phyloP scores from a whole-genome alignment of 2,329 filamentous ascomycete species.

The Pseudogymnoascus sp. region DNA sequence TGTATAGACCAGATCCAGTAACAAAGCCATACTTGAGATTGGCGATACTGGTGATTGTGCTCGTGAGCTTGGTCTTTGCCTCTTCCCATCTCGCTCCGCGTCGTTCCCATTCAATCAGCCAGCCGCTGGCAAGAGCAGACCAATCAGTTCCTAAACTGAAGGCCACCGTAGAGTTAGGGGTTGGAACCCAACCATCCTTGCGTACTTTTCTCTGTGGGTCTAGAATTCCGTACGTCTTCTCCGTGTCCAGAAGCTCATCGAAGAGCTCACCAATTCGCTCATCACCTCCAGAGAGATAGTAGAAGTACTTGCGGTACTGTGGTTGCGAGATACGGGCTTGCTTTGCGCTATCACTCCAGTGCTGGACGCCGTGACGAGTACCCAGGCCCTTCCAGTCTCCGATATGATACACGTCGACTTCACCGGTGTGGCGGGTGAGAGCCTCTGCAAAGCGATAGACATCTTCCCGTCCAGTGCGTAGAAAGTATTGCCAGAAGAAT shows the following conservation, averaged over 20 bases:
- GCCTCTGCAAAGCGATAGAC: conserved; percentile 53
- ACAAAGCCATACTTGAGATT: conserved; percentile 51
- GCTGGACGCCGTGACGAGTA: conserved; percentile 55
- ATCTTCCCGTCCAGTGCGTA: conserved; percentile 49
- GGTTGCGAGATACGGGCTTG: conserved; percentile 54
- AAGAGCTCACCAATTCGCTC: conserved; percentile 21
- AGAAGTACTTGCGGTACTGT: conserved; percentile 48
- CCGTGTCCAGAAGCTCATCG: conserved; percentile 38
- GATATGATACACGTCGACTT: conserved; percentile 55
- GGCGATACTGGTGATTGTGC: conserved; percentile 43
- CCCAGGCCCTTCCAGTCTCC: conserved; percentile 52
- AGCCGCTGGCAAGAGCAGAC: conserved; percentile 47
- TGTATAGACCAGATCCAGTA: conserved; percentile 47
- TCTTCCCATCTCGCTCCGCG: conserved; percentile 46
- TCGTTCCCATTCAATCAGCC: conserved; percentile 54
- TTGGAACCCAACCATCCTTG: conserved; percentile 41
- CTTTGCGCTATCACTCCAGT: conserved; percentile 53
- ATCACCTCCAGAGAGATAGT: conserved; percentile 17
- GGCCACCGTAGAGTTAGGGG: conserved; percentile 34
- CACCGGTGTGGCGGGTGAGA: conserved; percentile 49
- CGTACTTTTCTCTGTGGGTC: conserved; percentile 54
- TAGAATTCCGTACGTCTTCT: conserved; percentile 44
- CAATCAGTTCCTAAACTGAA: conserved; percentile 53
- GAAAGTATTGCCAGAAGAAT: conserved; percentile 56
- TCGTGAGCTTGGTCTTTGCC: conserved; percentile 41